Evolutionary conservation across 2,329 filamentous ascomycete genomes (phyloP).

Genomic region (Apiospora malaysiana): DNA sequence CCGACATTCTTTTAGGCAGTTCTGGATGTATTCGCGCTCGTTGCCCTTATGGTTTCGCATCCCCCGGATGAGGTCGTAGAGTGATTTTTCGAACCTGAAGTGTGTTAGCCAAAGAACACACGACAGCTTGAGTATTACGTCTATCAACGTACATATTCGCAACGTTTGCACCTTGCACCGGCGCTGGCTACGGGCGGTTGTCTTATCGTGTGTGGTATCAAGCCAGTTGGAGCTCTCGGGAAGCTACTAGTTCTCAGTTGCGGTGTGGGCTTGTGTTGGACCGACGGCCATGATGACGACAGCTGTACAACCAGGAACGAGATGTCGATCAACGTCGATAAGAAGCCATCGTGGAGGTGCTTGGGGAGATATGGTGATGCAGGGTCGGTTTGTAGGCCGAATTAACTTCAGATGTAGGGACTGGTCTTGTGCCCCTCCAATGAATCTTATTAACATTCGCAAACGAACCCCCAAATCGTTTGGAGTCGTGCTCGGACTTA

Average conservation of each 20-base stretch:
- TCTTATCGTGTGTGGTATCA: constrained; percentile 1
- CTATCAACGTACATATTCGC: constrained; percentile 12
- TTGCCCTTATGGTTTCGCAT: constrained; percentile 94
- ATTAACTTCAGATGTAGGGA: not conserved
- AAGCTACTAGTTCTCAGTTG: constrained; percentile 14
- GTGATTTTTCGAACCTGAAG: constrained; percentile 94
- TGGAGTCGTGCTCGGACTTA: constrained; percentile 8
- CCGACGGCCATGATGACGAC: constrained; percentile 15
- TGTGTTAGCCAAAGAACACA: not conserved
- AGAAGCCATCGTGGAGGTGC: not conserved
- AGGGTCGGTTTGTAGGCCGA: constrained; percentile 3
- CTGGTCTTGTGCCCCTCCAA: constrained; percentile 18
- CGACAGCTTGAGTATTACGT: constrained; percentile 69
- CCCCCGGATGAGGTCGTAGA: constrained; percentile 98
- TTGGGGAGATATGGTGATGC: not conserved
- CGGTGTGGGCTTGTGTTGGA: constrained; percentile 15
- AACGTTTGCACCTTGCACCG: constrained; percentile 16
- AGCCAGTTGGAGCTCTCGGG: not conserved
- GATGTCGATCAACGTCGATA: constrained; percentile 1
- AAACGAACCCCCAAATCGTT: constrained; percentile 8
- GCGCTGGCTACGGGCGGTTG: constrained; percentile 2
- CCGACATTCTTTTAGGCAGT: constrained; percentile 93
- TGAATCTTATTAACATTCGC: not conserved
- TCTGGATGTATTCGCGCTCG: constrained; percentile 94
- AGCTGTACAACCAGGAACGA: constrained; percentile 10